Conservation (phyloP, 2,329 filamentous ascomycete genomes). For the Verticillium alfalfae region DNA sequence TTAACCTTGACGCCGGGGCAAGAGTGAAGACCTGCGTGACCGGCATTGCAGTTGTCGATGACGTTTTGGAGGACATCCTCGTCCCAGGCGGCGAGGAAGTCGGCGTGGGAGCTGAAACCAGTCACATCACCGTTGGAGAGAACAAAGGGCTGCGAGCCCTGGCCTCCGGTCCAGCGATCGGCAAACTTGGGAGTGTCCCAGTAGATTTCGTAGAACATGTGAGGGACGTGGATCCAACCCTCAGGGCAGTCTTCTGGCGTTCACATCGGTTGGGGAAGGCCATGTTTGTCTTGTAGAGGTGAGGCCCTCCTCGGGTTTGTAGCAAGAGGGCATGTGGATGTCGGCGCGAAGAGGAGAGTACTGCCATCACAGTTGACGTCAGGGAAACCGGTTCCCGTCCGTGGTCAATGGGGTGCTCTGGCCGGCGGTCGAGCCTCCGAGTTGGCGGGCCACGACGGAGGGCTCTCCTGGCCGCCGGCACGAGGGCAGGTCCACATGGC, state of each 20-base stretch:
- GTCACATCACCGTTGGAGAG: slow-evolving; percentile 65
- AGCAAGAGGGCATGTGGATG: slow-evolving; percentile 69
- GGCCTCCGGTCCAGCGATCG: slow-evolving; percentile 47
- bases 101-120: slow-evolving; percentile 64
- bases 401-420: slow-evolving; percentile 48
- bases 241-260: slow-evolving; percentile 49
- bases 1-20: slow-evolving; percentile 52
- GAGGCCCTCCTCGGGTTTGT: slow-evolving; percentile 58
- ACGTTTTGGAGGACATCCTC: slow-evolving; percentile 57
- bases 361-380: slow-evolving; percentile 60
- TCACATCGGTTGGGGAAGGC: slow-evolving; percentile 47
- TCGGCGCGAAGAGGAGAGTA: slow-evolving; percentile 59
- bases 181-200: slow-evolving; percentile 51
- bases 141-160: slow-evolving; percentile 58
- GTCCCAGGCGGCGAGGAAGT: slow-evolving; percentile 73
- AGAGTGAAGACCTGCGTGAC: slow-evolving; percentile 53
- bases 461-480: slow-evolving; percentile 29
- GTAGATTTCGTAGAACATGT: slow-evolving; percentile 56
- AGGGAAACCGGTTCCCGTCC: slow-evolving; percentile 63
- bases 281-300: slow-evolving; percentile 61
- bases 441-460: slow-evolving; percentile 45
- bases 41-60: slow-evolving; percentile 60
- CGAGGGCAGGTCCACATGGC: slow-evolving; percentile 59
- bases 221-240: slow-evolving; percentile 49
- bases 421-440: slow-evolving; percentile 52